Evolutionary conservation across 805 yeast species (phyloP).

Genomic region (Candida ovalis): DNA sequence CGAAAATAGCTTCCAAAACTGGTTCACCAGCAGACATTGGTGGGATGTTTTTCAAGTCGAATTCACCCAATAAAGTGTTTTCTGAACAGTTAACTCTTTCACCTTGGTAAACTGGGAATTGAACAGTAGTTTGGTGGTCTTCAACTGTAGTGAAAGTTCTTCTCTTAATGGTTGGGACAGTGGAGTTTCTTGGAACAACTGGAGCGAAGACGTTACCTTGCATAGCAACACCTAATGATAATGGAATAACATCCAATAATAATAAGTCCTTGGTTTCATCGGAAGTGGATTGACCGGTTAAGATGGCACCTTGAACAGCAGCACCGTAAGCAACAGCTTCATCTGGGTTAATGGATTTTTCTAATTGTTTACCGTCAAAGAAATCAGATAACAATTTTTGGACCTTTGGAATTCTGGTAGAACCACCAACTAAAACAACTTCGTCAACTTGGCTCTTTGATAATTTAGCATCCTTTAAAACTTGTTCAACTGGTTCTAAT

Average conservation of each 20-base stretch:
- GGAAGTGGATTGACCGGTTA: slow-evolving; percentile 86
- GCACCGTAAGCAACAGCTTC: slow-evolving; percentile 99
- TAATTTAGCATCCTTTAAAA: slow-evolving; percentile 85
- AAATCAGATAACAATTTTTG: slow-evolving; percentile 91
- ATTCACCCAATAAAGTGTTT: slow-evolving; percentile 97
- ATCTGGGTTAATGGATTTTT: slow-evolving; percentile 97
- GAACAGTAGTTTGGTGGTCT: slow-evolving; percentile 98
- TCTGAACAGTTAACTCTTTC: slow-evolving; percentile 98
- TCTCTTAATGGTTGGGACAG: slow-evolving; percentile 98
- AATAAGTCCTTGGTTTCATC: slow-evolving; percentile 94
- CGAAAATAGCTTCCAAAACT: slow-evolving; percentile 97
- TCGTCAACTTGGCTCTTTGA: slow-evolving; percentile 85
- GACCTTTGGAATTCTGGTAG: slow-evolving; percentile 98
- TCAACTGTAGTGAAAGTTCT: slow-evolving; percentile 98
- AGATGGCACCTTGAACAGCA: slow-evolving; percentile 98
- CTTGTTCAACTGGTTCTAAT: slow-evolving; percentile 91
- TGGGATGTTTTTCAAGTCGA: slow-evolving; percentile 96
- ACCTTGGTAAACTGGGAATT: slow-evolving; percentile 99
- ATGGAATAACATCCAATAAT: slow-evolving; percentile 95
- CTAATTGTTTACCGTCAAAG: slow-evolving; percentile 96
- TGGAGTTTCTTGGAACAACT: slow-evolving; percentile 98
- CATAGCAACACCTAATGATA: slow-evolving; percentile 99
- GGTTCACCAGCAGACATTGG: slow-evolving; percentile 99
- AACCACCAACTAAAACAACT: slow-evolving; percentile 97
- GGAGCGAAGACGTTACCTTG: slow-evolving; percentile 99